Base-by-base conservation (phyloP, 768 basidiomycete genomes). In the Suillus discolor region DNA sequence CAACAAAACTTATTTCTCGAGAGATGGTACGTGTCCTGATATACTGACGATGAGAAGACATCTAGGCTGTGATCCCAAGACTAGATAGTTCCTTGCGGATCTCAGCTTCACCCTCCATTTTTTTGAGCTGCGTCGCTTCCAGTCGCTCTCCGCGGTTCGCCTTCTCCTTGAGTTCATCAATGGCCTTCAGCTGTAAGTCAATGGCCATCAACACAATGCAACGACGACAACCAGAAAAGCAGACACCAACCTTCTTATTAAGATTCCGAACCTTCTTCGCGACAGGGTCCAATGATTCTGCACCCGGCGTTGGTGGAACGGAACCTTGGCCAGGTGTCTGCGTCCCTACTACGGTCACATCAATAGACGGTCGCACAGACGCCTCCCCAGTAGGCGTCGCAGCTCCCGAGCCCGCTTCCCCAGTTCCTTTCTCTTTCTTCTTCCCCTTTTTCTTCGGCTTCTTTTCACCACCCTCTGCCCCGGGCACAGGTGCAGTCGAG, bases 161-260 rank as follows among this genome's bases (percentile, higher is more conserved):
- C 81, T 96, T 95, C 69, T 93, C 93, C 81, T 98, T 99, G 60
- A 99, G 87, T 73, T 99, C 96, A 25, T 98, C 95, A 70, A 99
- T 99, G n/a, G 97, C 97, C 77, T 97, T 98, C 69, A 99, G 84
- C 96, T 97, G 70, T 44, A 64, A n/a, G 12, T 44, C 63, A 31
- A 18, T 55, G 9, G 6, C 62, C 31, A 39, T 65, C 61, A 71
- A 64, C 45, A 69, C 39, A 62, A 66, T 61, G 34, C 63, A 47
- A 23, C 23, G 49, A 25, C 23, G 60, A 20, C n/a, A 12, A 53
- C 28, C 49, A 51, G 28, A 51, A 45, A 45, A 25, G 28, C 65
- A 59, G 51, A 61, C 18, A 77, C 84, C 44, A 47, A 92, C 96
- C 89, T 97, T 99, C 85, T 99, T 99, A 75, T 87, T 93, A 77